phyloP scores from a whole-genome alignment of 352 stramenopile genomes.

The Phytophthora pistaciae region DNA sequence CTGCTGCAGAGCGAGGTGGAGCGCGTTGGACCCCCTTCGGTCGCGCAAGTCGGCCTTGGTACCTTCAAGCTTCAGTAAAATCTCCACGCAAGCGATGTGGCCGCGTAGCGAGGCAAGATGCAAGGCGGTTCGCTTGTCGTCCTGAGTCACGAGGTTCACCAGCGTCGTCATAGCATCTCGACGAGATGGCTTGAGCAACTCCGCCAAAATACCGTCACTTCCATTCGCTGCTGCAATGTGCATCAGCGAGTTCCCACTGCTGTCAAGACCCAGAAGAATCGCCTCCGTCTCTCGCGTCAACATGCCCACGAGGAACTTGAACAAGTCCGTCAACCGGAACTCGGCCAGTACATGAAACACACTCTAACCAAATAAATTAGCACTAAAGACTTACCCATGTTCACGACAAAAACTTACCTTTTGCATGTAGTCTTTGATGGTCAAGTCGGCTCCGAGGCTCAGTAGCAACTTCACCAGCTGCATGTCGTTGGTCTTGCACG shows the following conservation, averaged over 20 bases:
- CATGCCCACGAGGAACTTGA: slow-evolving; percentile 37
- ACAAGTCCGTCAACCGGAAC: slow-evolving; percentile 50
- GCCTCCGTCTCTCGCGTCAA: slow-evolving; percentile 26
- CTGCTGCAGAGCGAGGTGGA: slow-evolving; percentile 70
- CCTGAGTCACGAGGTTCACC: slow-evolving; percentile 48
- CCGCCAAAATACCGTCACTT: slow-evolving; percentile 44
- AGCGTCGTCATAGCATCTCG: slow-evolving; percentile 29
- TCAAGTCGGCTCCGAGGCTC: slow-evolving; percentile 44
- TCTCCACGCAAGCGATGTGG: slow-evolving; percentile 46
- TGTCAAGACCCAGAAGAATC: slow-evolving; percentile 48
- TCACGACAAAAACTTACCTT: slow-evolving; percentile 30
- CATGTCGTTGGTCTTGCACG: slow-evolving; percentile 55
- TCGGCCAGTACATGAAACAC: slow-evolving; percentile 62
- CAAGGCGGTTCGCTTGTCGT: slow-evolving; percentile 52
- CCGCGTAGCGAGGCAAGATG: slow-evolving; percentile 56
- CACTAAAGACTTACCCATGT: neutral
- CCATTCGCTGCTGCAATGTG: slow-evolving; percentile 57
- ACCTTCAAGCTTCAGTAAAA: slow-evolving; percentile 42
- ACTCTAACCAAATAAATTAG: slow-evolving; percentile 28
- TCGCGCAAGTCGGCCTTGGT: slow-evolving; percentile 39
- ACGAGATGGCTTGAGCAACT: slow-evolving; percentile 23
- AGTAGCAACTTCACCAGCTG: slow-evolving; percentile 55
- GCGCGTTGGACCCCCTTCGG: slow-evolving; percentile 51
- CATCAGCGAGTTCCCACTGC: slow-evolving; percentile 49
- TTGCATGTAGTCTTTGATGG: slow-evolving; percentile 39